These are phyloP conservation scores for Xylaria nigripes DNA, from an alignment of 495 filamentous ascomycete genomes.

Conservation along the genomic window DNA sequence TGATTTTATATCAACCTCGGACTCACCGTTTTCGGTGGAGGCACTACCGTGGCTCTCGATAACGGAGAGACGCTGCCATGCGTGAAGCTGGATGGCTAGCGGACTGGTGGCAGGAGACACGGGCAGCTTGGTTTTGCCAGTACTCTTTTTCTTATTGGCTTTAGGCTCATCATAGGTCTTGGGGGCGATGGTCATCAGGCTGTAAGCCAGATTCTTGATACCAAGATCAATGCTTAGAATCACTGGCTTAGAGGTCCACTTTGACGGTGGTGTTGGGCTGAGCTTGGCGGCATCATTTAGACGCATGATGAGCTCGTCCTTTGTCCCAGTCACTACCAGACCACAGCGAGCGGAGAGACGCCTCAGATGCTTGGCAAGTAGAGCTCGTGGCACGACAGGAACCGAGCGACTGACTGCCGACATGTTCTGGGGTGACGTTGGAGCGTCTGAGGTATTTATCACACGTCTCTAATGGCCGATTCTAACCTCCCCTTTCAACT, in stretches of 20 bases:
- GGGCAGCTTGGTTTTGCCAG: slow-evolving; percentile 9
- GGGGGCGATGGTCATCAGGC: slow-evolving; percentile 43
- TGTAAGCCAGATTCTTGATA: slow-evolving; percentile 75
- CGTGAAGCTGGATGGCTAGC: slow-evolving; percentile 21
- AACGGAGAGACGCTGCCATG: slow-evolving; percentile 28
- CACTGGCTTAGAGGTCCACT: slow-evolving; percentile 11
- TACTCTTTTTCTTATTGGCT: background rate
- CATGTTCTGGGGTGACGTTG: background rate
- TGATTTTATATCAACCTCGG: background rate
- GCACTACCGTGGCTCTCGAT: background rate
- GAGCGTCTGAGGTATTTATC: background rate
- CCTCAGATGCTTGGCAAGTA: slow-evolving; percentile 9
- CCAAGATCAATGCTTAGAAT: slow-evolving; percentile 86
- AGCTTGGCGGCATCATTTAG: slow-evolving; percentile 4
- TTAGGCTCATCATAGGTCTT: background rate
- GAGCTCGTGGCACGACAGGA: background rate
- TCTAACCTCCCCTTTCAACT: too few species aligned
- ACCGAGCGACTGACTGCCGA: background rate
- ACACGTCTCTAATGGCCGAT: background rate
- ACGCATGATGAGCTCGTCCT: slow-evolving; percentile 15
- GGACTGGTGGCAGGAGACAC: slow-evolving; percentile 10
- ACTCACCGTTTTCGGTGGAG: background rate
- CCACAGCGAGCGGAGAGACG: slow-evolving; percentile 20
- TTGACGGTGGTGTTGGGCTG: background rate
- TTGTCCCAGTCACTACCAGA: slow-evolving; percentile 12